Evolutionary conservation across 2,329 filamentous ascomycete genomes (phyloP).

Genomic region (Botrytis fragariae): DNA sequence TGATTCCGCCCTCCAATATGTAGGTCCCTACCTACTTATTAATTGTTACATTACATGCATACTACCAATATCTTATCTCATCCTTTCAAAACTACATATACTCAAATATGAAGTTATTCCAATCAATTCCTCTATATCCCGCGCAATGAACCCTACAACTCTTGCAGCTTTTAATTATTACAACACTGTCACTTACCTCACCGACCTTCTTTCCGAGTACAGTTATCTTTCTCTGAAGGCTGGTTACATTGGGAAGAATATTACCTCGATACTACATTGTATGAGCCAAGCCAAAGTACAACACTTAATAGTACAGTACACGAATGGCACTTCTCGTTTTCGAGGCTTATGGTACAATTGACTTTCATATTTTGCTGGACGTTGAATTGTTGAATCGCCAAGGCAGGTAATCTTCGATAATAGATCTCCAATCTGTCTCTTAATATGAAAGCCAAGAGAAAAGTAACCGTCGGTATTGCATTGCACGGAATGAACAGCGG

Average conservation of each 20-base stretch:
- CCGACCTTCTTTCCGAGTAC: not conserved
- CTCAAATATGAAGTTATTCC: not conserved
- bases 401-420: constrained; percentile 7
- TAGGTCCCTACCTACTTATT: not conserved
- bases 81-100: not conserved
- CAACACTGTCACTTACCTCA: not conserved
- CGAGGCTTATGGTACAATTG: not conserved
- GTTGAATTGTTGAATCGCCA: constrained; percentile 21
- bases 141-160: not conserved
- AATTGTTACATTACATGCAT: not conserved
- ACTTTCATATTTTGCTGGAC: not conserved
- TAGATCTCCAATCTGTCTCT: constrained; percentile 13
- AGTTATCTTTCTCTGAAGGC: not conserved
- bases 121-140: not conserved
- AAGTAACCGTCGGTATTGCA: constrained; percentile 10
- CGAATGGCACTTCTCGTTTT: constrained; percentile 9
- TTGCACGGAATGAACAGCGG: constrained; percentile 10
- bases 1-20: not conserved
- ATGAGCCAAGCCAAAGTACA: constrained; percentile 19
- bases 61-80: not conserved
- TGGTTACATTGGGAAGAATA: not conserved
- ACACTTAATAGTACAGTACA: constrained; percentile 2
- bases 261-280: not conserved
- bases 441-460: constrained; percentile 19
- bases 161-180: not conserved